Base-by-base conservation (phyloP, 106 monocot genomes). In the Hemerocallis citrina region DNA sequence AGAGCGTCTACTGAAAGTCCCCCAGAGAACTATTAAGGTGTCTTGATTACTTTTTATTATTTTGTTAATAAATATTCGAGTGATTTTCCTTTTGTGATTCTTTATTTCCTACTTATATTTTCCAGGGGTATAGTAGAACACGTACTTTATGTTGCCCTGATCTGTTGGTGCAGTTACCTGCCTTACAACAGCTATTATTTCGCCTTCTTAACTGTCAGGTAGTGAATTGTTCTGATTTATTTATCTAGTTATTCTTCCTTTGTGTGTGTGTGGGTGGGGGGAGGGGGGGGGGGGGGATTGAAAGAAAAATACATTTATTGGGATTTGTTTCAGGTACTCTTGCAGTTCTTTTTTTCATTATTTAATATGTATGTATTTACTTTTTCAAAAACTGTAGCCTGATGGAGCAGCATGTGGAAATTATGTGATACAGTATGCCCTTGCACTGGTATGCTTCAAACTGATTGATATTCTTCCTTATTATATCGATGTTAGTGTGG, bases 371-470 rank as follows among this genome's bases (percentile, higher is more conserved):
- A 15, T 59, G 25, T 30, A 31, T 22, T 24, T 36, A n/a, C 19
- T 22, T 12, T 38, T 55, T 54, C 5, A 39, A n/a, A n/a, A n/a
- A 13, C 43, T 62, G 33, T 64, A 93, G 92, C 88, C 92, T 59
- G 92, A 88, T 76, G 92, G 85, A 79, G 73, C 66, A 28, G 81
- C 85, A 47, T 79, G 61, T 70, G 71, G 66, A 59, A 88, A 93
- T 62, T 79, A 79, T 66, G 85, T 93, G 30, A 82, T 93, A 77
- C 88, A 88, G 57, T 88, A 88, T 73, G 92, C 92, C 6, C 59
- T 93, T 34, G 81, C 85, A 20, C 66, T 93, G 84, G 92, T 93
- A 92, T 64, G 66, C 56, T 57, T 55, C 34, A 34, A 50, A 17
- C 45, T 14, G n/a, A 55, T 12, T 57, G n/a, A 3, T 20, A 10